Conservation (phyloP, 1,139 yeast genomes). For the Wickerhamiella infanticola region DNA sequence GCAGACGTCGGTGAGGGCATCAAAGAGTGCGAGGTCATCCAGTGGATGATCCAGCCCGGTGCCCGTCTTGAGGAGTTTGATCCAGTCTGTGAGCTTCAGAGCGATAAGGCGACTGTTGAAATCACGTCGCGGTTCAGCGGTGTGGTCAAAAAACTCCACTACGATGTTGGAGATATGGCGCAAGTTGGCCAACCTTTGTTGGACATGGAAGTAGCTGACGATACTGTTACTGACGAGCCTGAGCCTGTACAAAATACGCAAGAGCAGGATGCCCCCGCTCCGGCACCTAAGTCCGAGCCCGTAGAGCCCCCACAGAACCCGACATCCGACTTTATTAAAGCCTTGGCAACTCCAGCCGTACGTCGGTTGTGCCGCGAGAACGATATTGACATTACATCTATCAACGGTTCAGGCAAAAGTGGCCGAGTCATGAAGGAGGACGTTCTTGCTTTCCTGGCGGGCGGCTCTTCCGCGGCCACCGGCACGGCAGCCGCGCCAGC, state of each 20-base stretch:
- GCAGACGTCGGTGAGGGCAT: slow-evolving; percentile 28
- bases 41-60: slow-evolving; percentile 26
- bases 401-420: slow-evolving; percentile 23
- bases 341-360: slow-evolving; percentile 25
- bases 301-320: background rate
- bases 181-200: slow-evolving; percentile 23
- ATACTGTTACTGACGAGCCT: slow-evolving; percentile 9
- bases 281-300: slow-evolving; percentile 1
- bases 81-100: slow-evolving; percentile 25
- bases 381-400: slow-evolving; percentile 16
- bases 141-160: slow-evolving; percentile 21
- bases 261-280: slow-evolving; percentile 1
- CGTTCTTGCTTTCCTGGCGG: slow-evolving; percentile 13
- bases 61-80: slow-evolving; percentile 25
- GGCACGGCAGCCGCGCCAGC: background rate
- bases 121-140: slow-evolving; percentile 25
- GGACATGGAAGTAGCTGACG: slow-evolving; percentile 21
- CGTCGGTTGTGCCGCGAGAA: slow-evolving; percentile 22
- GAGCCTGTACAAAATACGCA: slow-evolving; percentile 1
- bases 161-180: slow-evolving; percentile 26
- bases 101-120: slow-evolving; percentile 26
- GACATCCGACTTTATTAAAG: background rate
- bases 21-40: slow-evolving; percentile 26
- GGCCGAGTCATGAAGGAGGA: slow-evolving; percentile 25
- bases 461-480: slow-evolving; percentile 4